Evolutionary conservation across 2,329 filamentous ascomycete species (phyloP).

Genomic region (Epichloe amarillans): DNA sequence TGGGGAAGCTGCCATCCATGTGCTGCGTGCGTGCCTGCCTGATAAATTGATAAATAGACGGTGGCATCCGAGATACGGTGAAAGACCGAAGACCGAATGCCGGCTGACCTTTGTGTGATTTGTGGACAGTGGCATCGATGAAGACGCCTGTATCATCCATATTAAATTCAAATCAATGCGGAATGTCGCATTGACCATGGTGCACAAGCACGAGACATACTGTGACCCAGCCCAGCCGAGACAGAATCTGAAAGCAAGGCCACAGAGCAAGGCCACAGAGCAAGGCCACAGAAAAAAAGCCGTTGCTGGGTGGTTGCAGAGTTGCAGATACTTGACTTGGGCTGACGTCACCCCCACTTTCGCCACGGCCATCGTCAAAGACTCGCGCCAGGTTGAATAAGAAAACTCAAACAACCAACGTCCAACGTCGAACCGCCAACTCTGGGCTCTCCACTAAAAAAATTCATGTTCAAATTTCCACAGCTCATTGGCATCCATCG

Average conservation of each 20-base stretch:
- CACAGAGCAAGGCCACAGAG: too few relatives aligned
- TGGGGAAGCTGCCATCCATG: not conserved
- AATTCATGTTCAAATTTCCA: not conserved
- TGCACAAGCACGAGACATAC: too few relatives aligned
- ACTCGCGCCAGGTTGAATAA: not conserved
- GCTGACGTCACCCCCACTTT: constrained; percentile 20
- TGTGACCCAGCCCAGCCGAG: too few relatives aligned
- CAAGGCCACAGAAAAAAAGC: too few relatives aligned
- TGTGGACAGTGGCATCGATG: too few relatives aligned
- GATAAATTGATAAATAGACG: not conserved
- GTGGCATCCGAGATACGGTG: not conserved
- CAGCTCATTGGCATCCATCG: not conserved
- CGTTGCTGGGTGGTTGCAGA: too few relatives aligned
- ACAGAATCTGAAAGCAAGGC: too few relatives aligned
- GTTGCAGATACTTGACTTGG: not conserved
- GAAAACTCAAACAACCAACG: not conserved
- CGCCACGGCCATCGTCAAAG: not conserved
- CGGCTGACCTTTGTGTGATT: too few relatives aligned
- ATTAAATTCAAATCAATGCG: too few relatives aligned
- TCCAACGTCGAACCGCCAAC: not conserved
- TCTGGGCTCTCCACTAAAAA: not conserved
- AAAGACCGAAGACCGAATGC: too few relatives aligned
- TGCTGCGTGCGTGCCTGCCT: not conserved
- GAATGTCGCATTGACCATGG: too few relatives aligned
- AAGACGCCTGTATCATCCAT: too few relatives aligned